These are phyloP conservation scores for Striga asiatica DNA, from an alignment of 257 asterid genomes.

Conservation along the genomic window DNA sequence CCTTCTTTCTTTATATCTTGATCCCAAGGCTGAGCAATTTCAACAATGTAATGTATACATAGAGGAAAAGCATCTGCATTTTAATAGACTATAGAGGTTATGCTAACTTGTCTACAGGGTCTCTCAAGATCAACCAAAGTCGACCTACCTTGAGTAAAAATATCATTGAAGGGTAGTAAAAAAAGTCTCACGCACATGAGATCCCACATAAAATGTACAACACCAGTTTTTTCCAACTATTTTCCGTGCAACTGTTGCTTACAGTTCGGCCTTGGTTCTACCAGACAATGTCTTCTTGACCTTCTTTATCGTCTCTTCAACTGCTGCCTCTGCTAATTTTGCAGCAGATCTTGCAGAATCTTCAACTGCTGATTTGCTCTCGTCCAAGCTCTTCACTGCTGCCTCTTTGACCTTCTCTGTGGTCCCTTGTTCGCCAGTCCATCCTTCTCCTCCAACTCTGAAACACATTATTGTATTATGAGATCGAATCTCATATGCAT, in stretches of 20 bases:
- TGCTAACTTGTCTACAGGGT: too few species aligned
- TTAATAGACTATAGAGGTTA: background rate
- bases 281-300: background rate
- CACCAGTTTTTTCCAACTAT: background rate
- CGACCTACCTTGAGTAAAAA: too few species aligned
- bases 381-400: constrained; percentile 26
- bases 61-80: background rate
- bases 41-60: too few species aligned
- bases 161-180: too few species aligned
- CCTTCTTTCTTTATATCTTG: too few species aligned
- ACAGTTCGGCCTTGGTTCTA: background rate
- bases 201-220: too few species aligned
- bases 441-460: background rate
- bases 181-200: too few species aligned
- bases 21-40: too few species aligned
- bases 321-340: constrained; percentile 4
- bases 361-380: constrained; percentile 20
- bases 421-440: background rate
- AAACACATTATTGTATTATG: too few species aligned
- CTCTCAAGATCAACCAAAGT: too few species aligned
- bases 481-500: constrained; percentile 8
- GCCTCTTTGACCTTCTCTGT: constrained; percentile 33
- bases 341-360: constrained; percentile 26
- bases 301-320: constrained; percentile 10
- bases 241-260: too few species aligned